Conservation (phyloP, 495 filamentous ascomycete genomes). For the Ramalina peruviana region DNA sequence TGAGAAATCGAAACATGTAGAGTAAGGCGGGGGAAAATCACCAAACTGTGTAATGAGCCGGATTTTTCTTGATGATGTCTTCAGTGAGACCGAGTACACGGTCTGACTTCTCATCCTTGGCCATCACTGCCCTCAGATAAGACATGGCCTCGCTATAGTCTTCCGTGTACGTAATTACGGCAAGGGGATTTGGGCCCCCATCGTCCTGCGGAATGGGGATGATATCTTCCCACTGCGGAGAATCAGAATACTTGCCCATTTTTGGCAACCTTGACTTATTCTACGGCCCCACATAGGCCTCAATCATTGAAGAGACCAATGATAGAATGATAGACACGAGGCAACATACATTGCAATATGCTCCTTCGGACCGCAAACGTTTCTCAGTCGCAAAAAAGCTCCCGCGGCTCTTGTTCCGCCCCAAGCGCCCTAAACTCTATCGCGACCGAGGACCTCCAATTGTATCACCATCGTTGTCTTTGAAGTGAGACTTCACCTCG, state of each 20-base stretch:
- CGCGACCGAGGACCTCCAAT: too few species aligned
- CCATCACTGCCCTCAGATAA: slow-evolving; percentile 91
- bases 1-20: background rate
- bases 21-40: slow-evolving; percentile 18
- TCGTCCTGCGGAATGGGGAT: slow-evolving; percentile 74
- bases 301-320: too few species aligned
- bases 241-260: slow-evolving; percentile 41
- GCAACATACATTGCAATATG: too few species aligned
- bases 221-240: slow-evolving; percentile 74
- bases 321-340: too few species aligned
- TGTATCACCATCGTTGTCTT: too few species aligned
- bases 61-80: slow-evolving; percentile 81
- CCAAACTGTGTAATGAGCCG: slow-evolving; percentile 97
- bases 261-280: too few species aligned
- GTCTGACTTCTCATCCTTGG: slow-evolving; percentile 64
- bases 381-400: too few species aligned
- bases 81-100: slow-evolving; percentile 72
- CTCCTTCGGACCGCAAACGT: too few species aligned
- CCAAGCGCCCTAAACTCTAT: too few species aligned
- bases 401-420: too few species aligned
- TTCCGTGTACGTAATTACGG: slow-evolving; percentile 72
- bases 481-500: too few species aligned
- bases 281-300: too few species aligned
- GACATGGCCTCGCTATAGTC: slow-evolving; percentile 79
- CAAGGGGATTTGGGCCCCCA: slow-evolving; percentile 56